Evolutionary conservation across 169 alveolate genomes (phyloP).

Genomic region (Cryptosporidium ryanae): DNA sequence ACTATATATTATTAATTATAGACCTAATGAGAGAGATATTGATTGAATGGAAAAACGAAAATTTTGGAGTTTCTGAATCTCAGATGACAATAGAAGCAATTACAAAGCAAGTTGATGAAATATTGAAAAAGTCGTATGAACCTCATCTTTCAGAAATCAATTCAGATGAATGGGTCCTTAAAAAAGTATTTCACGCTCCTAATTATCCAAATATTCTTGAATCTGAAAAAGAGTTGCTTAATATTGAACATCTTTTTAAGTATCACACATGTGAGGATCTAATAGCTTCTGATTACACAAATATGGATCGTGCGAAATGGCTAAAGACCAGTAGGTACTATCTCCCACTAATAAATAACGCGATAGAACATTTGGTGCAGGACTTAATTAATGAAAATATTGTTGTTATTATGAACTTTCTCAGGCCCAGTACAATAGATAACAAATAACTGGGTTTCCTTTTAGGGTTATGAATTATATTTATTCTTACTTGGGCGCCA

Average conservation of each 20-base stretch:
- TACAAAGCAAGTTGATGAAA: constrained; percentile 7
- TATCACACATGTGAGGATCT: constrained; percentile 64
- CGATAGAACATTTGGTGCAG: constrained; percentile 16
- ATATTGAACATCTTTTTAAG: constrained; percentile 60
- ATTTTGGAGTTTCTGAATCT: neutral
- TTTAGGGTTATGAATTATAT: no score
- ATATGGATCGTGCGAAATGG: constrained; percentile 40
- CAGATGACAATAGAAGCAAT: constrained; percentile 1
- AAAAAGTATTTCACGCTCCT: constrained; percentile 60
- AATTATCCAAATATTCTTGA: constrained; percentile 64
- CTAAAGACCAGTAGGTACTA: constrained; percentile 14
- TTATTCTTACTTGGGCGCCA: no score
- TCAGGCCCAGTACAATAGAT: neutral
- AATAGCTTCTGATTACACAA: constrained; percentile 11
- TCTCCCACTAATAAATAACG: constrained; percentile 33
- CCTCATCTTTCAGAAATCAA: constrained; percentile 51
- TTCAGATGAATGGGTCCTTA: constrained; percentile 63
- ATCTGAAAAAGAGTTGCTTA: constrained; percentile 59
- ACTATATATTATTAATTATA: constrained; percentile 34
- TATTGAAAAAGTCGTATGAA: constrained; percentile 23
- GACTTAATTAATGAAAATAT: constrained; percentile 11
- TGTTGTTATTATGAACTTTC: neutral
- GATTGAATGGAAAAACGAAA: constrained; percentile 2
- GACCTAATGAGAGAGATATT: constrained; percentile 35
- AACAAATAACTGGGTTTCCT: no score